These are phyloP conservation scores for Metschnikowia chrysomelidarum DNA, from an alignment of 805 yeast species.

Conservation along the genomic window DNA sequence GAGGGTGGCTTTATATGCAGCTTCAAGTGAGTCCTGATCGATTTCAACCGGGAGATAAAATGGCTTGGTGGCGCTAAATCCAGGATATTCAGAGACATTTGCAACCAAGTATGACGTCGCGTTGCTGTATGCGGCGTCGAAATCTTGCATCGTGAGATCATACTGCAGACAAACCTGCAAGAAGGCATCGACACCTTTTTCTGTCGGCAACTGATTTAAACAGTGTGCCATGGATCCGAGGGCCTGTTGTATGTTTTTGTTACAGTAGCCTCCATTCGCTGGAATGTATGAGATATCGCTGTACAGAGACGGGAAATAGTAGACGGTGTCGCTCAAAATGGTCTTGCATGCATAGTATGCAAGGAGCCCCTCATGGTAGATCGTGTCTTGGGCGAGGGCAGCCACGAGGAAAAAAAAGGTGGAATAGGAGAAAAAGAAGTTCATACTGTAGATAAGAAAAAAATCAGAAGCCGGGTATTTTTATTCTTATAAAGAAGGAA, in stretches of 20 bases:
- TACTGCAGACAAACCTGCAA: slow-evolving; percentile 8
- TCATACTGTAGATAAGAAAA: too few relatives aligned
- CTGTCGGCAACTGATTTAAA: slow-evolving; percentile 23
- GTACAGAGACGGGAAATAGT: slow-evolving; percentile 17
- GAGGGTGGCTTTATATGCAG: slow-evolving; percentile 25
- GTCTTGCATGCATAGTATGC: slow-evolving; percentile 26
- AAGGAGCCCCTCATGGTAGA: slow-evolving; percentile 24
- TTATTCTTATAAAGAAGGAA: too few relatives aligned
- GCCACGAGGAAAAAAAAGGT: too few relatives aligned
- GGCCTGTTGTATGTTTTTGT: slow-evolving; percentile 33
- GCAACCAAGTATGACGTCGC: slow-evolving; percentile 40
- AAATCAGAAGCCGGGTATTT: too few relatives aligned
- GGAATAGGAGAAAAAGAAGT: too few relatives aligned
- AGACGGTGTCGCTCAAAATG: slow-evolving; percentile 24
- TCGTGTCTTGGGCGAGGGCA: slow-evolving; percentile 2
- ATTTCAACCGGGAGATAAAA: slow-evolving; percentile 37
- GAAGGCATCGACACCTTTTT: slow-evolving; percentile 17
- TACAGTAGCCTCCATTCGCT: slow-evolving; percentile 27
- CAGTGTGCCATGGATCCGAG: slow-evolving; percentile 40
- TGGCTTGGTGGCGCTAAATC: slow-evolving; percentile 28
- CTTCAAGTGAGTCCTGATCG: slow-evolving; percentile 18
- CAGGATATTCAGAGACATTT: slow-evolving; percentile 26
- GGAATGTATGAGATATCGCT: neutral
- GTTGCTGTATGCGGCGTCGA: slow-evolving; percentile 35
- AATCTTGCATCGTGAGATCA: slow-evolving; percentile 28